Evolutionary conservation across 2,329 filamentous ascomycete genomes (phyloP).

Genomic region (Lecanicillium sp.): DNA sequence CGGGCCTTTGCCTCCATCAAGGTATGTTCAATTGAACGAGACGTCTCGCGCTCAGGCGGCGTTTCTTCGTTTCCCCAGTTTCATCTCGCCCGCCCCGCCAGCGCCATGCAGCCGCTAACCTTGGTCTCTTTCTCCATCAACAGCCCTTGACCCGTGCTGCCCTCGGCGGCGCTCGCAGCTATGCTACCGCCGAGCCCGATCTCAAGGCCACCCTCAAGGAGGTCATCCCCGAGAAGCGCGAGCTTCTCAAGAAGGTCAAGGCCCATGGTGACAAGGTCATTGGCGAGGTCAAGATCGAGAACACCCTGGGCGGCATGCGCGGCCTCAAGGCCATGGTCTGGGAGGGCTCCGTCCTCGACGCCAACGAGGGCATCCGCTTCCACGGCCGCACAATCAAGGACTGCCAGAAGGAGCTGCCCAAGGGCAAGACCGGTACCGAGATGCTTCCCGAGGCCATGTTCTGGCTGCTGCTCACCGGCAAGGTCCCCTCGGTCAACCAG

Average conservation of each 20-base stretch:
- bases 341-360: conserved; percentile 95
- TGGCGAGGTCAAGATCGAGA: conserved; percentile 89
- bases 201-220: conserved; percentile 81
- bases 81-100: background rate
- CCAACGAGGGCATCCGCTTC: conserved; percentile 96
- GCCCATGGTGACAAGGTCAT: conserved; percentile 73
- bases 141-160: conserved; percentile 24
- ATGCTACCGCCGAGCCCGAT: conserved; percentile 75
- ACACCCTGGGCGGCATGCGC: conserved; percentile 93
- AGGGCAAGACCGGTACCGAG: conserved; percentile 84
- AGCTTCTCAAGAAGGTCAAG: conserved; percentile 91
- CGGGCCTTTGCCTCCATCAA: conserved; percentile 57
- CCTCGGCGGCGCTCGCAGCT: conserved; percentile 40
- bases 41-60: no score
- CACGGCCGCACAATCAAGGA: conserved; percentile 97
- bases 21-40: conserved; percentile 41
- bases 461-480: conserved; percentile 91
- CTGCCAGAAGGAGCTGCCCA: conserved; percentile 88
- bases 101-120: background rate
- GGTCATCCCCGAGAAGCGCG: conserved; percentile 84
- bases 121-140: background rate
- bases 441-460: conserved; percentile 99
- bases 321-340: conserved; percentile 97
- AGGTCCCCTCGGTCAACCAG: conserved; percentile 78
- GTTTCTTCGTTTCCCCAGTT: no score